Evolutionary conservation across 208 protist species (phyloP), one percentile per base, ranked within the genome.

Genomic region (Trypanosoma theileri): DNA sequence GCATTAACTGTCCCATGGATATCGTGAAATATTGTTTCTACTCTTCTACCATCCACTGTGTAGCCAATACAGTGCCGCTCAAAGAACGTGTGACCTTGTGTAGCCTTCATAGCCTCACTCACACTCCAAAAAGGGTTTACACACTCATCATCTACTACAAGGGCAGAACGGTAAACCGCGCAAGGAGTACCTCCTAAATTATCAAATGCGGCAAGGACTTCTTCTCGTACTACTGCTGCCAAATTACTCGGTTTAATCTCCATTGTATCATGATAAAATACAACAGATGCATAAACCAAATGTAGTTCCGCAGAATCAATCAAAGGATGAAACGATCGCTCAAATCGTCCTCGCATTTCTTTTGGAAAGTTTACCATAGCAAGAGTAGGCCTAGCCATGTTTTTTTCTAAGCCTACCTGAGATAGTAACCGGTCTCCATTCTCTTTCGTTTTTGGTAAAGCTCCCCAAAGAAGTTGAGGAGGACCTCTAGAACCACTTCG

Each of bases 21-120:
- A 22, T 86, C 86, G 46, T 89, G 75, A 16, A 35, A 58, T n/a
- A 93, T 52, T 28, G 85, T 52, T 45, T 81, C 81, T 16, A 77
- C 81, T 9, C 66, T 58, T 31, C 68, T 71, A n/a, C 90, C 90
- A 57, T 93, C 77, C 11, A 88, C 76, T 9, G 85, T 91, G 68
- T 85, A 90, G 19, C 78, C 87, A 50, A 93, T 53, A 40, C 81
- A 86, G 69, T 90, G 87, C 11, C 79, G 80, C 57, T 85, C 71
- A 31, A 55, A 65, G 12, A 84, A 85, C 0, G 51, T 17, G 46
- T 68, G 74, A 24, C 85, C 80, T 19, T 72, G 35, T 56, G 72
- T 74, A 9, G 66, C 59, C 13, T 57, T 59, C 62, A 90, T 14
- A 14, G 66, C 71, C 16, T 71, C 19, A 11, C 62, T 76, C 44